Evolutionary conservation across 2,329 filamentous ascomycete genomes (phyloP), one percentile per base, ranked within the genome.

Genomic region (Chaetothyriales sp.): DNA sequence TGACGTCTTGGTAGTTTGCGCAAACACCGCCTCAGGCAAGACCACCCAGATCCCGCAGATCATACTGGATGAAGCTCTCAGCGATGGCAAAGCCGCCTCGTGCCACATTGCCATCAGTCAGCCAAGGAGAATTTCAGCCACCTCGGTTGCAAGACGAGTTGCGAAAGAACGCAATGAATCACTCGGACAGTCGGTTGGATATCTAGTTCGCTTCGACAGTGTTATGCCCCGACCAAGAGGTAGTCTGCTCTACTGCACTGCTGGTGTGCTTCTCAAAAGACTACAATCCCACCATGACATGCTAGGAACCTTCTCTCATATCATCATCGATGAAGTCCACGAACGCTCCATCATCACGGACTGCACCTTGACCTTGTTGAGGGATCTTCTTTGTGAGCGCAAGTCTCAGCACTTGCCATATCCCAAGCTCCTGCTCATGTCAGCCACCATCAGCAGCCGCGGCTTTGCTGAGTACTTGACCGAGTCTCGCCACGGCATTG

Each of bases 71-170:
- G 80, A 95, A 62, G 84, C 95, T 63, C 76, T 98, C 45, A 78
- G 81, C 2, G 78, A 83, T 56, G 89, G 89, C 3, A 83, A 81
- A 56, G 73, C 49, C 29, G 47, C 51, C 5, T 28, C 78, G 2
- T 97, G 90, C 69, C 95, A 94, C 63, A 82, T 98, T 13, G 95
- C 89, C 65, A 94, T 90, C 65, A 95, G 92, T 0, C 89, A 98
- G 65, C 92, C 92, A 37, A 82, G 92, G 44, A 82, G 92, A 64
- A 97, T 98, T 55, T 97, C 92, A 18, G 92, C 92, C 8, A 90
- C 97, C 37, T 97, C 92, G 10, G 73, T 98, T 47, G 92, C 92
- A 45, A 82, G 85, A 50, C 83, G 92, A 64, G 92, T 98, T 18
- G 95, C 89, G 63, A 88, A 95, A 66, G 92, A 98, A 65, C 76